Base-by-base conservation (phyloP, 305 asterid species). In the Euphrasia arctica region DNA sequence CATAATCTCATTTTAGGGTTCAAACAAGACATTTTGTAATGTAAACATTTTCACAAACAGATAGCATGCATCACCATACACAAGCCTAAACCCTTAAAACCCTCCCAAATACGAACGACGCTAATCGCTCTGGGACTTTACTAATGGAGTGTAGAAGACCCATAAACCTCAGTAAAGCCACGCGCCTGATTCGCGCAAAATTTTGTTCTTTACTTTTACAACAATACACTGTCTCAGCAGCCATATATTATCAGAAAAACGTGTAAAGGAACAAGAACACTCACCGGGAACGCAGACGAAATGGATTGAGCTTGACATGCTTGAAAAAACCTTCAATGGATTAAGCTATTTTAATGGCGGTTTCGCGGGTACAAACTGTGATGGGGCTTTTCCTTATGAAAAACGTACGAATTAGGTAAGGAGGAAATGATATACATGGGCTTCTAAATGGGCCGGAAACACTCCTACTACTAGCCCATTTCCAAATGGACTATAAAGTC, bases 241-340 rank as follows among this genome's bases (percentile, higher is more conserved):
- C 45, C 45, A 39, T 0, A 32, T 22, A 5, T 18, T 54, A 54
- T 54, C 36, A 6, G 31, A 14, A 51, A 11, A 7, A 2, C 11
- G 34, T 22, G 32, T 54, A 54, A 54, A 9, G 58, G 28, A 54
- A 54, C n/a, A 25, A 55, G 12, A 15, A 28, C 31, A 41, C 1
- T 58, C 67, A 83, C 90, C 89, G 60, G 89, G 71, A 72, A 83
- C 36, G 42, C 28, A 70, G 61, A 74, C 63, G 62, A 77, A 62
- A 52, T 81, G 69, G 73, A 80, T 61, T 41, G 89, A 55, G 70
- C 70, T 62, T 39, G 85, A 73, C 86, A 81, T 80, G 62, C 54
- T 75, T 41, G 63, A 41, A 62, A 58, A 34, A 39, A 3, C n/a
- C 64, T 66, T 51, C 67, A 39, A 39, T 9, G 59, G 59, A 22